phyloP scores from a whole-genome alignment of 2,329 filamentous ascomycete genomes.

The Xylaria sp. region DNA sequence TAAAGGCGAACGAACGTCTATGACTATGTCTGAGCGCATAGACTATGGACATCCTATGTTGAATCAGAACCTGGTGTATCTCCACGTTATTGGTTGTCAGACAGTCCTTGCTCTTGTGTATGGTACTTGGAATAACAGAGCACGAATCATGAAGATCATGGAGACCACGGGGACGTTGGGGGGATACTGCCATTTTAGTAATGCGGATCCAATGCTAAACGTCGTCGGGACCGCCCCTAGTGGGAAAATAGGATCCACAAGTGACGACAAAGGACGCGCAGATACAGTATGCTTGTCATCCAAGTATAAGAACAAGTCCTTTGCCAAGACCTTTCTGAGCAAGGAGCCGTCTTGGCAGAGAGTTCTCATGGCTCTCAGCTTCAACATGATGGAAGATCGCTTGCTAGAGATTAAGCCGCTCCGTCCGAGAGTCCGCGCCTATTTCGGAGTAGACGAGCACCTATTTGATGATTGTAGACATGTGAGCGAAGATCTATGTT shows the following conservation, averaged over 20 bases:
- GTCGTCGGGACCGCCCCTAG: background rate
- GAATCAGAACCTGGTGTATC: background rate
- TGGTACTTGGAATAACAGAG: background rate
- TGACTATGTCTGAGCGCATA: background rate
- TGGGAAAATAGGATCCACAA: constrained; percentile 1
- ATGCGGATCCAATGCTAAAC: constrained; percentile 11
- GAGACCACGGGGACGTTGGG: constrained; percentile 13
- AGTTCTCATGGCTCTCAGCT: constrained; percentile 8
- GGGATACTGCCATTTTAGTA: constrained; percentile 14
- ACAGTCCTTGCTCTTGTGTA: no score
- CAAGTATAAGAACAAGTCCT: background rate
- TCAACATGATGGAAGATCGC: constrained; percentile 13
- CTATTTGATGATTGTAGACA: constrained; percentile 5
- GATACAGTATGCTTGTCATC: background rate
- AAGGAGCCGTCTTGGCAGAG: constrained; percentile 17
- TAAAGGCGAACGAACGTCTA: background rate
- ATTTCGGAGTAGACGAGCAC: constrained; percentile 4
- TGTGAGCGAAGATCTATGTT: constrained; percentile 4
- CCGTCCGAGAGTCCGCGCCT: background rate
- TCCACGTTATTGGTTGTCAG: background rate
- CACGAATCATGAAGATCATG: constrained; percentile 21
- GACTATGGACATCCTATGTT: background rate
- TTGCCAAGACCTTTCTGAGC: background rate
- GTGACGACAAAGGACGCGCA: constrained; percentile 6
- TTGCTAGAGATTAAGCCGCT: constrained; percentile 7